Evolutionary conservation across 345 rosid genomes (phyloP), one percentile per base, ranked within the genome.

Genomic region (Erodium maritimum): DNA sequence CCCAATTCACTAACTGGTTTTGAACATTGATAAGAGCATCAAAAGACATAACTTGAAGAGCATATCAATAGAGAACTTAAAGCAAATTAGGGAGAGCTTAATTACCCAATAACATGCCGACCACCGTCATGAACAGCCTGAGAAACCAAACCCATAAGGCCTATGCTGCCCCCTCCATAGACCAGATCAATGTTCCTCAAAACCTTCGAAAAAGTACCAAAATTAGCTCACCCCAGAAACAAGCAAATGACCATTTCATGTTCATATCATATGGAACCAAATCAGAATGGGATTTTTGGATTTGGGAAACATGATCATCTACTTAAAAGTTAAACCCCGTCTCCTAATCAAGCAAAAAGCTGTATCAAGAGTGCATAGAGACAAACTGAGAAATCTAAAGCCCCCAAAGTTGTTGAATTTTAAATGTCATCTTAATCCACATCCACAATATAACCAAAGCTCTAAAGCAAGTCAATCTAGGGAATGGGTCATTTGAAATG

Each of bases 91-190:
- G 12, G 55, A 70, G 37, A 7, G 53, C 52, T 29, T 29, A 29
- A 29, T 76, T 79, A 94, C 99, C 99, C 99, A 73, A 94, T 87
- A 64, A 94, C 99, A 84, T 90, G 99, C 77, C 99, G 88, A 74
- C 99, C 99, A 42, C 99, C 99, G 71, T 94, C 87, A 73, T 94
- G 97, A 82, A 94, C 99, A 63, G 97, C 96, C 78, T 94, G 97
- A 53, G 99, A 94, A 67, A 94, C 84, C 75, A 90, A 71, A 64
- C 99, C 99, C 99, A 94, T 94, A 68, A 94, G 81, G 59, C 99
- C 99, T 72, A 94, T 90, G 77, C 99, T 94, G 17, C 99, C 99
- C 50, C 99, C 99, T 79, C 99, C 99, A 73, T 94, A 89, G 63
- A 94, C 99, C 69, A 94, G 72, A 82, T 94, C 97, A 81, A 90